Conservation (phyloP, 495 filamentous ascomycete genomes). For the Neurospora hispaniola region DNA sequence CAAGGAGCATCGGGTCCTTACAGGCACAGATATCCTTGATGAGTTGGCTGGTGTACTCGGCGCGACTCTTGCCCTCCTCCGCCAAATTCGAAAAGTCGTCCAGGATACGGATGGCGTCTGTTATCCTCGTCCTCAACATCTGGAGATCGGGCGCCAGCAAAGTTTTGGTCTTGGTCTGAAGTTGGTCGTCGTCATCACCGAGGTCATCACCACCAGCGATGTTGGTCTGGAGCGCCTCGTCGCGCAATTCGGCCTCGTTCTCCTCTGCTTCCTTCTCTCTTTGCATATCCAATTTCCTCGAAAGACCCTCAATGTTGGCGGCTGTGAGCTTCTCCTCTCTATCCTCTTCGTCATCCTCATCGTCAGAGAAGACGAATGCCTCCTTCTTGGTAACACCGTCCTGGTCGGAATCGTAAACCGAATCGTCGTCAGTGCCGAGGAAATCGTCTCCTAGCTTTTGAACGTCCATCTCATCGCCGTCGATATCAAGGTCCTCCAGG, state of each 20-base stretch:
- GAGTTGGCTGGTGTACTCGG: constrained; percentile 78
- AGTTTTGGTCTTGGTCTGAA: constrained; percentile 35
- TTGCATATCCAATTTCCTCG: constrained; percentile 65
- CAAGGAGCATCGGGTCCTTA: not conserved
- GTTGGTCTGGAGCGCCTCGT: constrained; percentile 88
- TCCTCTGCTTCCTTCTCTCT: constrained; percentile 61
- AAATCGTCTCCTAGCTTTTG: constrained; percentile 43
- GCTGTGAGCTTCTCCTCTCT: constrained; percentile 87
- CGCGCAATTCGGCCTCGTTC: constrained; percentile 70
- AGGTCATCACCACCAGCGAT: constrained; percentile 61
- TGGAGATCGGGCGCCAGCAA: constrained; percentile 79
- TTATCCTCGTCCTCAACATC: constrained; percentile 80
- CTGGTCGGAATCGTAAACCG: constrained; percentile 67
- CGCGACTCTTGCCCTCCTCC: constrained; percentile 66
- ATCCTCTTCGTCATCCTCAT: constrained; percentile 83
- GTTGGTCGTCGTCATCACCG: constrained; percentile 33
- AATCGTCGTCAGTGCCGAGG: constrained; percentile 46
- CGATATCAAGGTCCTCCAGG: constrained; percentile 47
- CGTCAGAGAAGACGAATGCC: constrained; percentile 80
- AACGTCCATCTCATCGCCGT: constrained; percentile 30
- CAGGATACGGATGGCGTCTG: constrained; percentile 82
- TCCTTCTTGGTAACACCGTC: constrained; percentile 46
- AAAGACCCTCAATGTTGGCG: constrained; percentile 89
- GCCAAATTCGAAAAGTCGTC: constrained; percentile 73
- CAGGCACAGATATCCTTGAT: constrained; percentile 83